These are phyloP conservation scores for Lepiota brunneoincarnata DNA, from an alignment of 768 basidiomycete species.

Conservation along the genomic window DNA sequence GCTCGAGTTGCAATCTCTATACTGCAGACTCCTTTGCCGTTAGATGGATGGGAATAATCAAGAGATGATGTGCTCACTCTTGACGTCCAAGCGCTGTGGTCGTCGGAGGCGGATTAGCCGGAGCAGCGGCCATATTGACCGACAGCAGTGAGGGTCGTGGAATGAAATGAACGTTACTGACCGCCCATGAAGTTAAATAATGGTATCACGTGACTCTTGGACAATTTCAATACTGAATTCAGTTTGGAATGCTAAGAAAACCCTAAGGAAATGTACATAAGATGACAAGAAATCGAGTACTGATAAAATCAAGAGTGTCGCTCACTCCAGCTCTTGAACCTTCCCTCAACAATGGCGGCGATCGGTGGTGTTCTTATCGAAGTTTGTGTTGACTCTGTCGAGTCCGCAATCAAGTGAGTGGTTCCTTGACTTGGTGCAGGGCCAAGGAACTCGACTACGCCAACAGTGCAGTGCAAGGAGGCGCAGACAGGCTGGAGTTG, in stretches of 20 bases:
- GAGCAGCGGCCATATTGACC: neutral
- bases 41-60: neutral
- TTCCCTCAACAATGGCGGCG: slow-evolving; percentile 1
- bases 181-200: neutral
- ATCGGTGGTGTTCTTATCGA: slow-evolving; percentile 19
- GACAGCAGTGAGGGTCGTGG: neutral
- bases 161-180: neutral
- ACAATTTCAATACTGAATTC: neutral
- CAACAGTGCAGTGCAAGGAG: slow-evolving; percentile 63
- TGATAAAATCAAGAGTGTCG: neutral
- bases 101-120: neutral
- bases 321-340: neutral
- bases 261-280: slow-evolving; percentile 1
- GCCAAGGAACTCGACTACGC: slow-evolving; percentile 4
- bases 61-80: neutral
- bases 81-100: slow-evolving; percentile 8
- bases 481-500: slow-evolving; percentile 75
- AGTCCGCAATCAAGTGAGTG: slow-evolving; percentile 24
- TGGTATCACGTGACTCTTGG: slow-evolving; percentile 5
- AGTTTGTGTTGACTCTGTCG: slow-evolving; percentile 26
- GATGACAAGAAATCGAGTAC: neutral
- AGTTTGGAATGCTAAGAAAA: slow-evolving; percentile 2
- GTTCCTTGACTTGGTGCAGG: neutral
- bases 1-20: slow-evolving; percentile 85
- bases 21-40: slow-evolving; percentile 33